Base-by-base conservation (phyloP, 805 yeast genomes). In the Candida tallmaniae region DNA sequence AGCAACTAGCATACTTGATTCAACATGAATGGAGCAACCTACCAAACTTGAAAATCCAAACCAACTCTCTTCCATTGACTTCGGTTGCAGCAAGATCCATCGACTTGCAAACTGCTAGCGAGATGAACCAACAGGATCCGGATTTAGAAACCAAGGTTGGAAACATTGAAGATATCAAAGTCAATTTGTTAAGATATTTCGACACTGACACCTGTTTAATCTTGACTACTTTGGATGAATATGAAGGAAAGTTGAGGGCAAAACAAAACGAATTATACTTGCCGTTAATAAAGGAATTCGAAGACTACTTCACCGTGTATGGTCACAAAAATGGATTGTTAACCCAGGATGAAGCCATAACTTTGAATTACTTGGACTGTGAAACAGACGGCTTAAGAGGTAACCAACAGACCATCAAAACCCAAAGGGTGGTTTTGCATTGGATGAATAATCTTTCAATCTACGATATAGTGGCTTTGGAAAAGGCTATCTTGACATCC, bases 181-280 rank as follows among this genome's bases (percentile, higher is more conserved):
- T 69, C 27, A 74, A 73, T 42, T 61, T 93, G 41, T 62, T 90
- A 50, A 77, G 89, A 36, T 93, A 89, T 52, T 66, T 94, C 39
- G 98, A 93, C 56, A 93, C 98, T 0, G 99, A 93, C 58, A 88
- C 97, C 2, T 65, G 95, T 42, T 68, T 93, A 34, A 87, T 90
- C 6, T 83, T 89, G 51, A 80, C 96, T 1, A 95, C 96, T 9
- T 45, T 48, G 8, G 69, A 65, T 27, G 97, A 90, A 54, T 87
- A 83, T 53, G 89, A 84, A 45, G 97, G 97, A 7, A 68, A 65
- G 27, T 68, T 93, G 42, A 73, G 98, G 51, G 56, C 64, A 24
- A 86, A 76, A n/a, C 98, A 93, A 59, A 80, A 86, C 44, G 76
- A 78, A 46, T 60, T 70, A 36, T 94, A 86, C 58, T 58, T 79